These are phyloP conservation scores for Saccharomycopsis sp. DNA, from an alignment of 805 yeast genomes.

Conservation along the genomic window DNA sequence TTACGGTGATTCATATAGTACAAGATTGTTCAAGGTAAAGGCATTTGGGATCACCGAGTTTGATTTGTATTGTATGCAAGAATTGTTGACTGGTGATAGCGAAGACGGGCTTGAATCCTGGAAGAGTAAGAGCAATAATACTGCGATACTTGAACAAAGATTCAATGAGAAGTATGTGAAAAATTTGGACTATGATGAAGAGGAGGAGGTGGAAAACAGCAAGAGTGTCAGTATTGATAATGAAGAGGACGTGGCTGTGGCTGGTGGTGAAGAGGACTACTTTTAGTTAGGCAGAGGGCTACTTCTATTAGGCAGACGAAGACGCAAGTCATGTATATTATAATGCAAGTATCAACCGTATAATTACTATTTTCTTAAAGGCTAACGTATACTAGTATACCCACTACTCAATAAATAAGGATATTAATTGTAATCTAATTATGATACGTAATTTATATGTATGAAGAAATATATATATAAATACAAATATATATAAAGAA, in stretches of 20 bases:
- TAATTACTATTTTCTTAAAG: too few relatives aligned
- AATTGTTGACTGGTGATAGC: constrained; percentile 9
- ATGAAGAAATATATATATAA: too few relatives aligned
- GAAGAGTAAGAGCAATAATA: background rate
- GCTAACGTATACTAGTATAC: too few relatives aligned
- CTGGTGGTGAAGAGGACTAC: background rate
- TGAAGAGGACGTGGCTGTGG: too few relatives aligned
- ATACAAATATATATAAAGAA: background rate
- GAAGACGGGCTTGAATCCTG: background rate
- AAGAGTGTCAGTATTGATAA: background rate
- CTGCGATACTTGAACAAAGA: constrained; percentile 5
- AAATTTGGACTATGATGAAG: constrained; percentile 4
- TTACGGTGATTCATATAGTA: constrained; percentile 18
- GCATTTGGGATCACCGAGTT: constrained; percentile 20
- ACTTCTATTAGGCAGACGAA: background rate
- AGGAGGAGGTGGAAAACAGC: background rate
- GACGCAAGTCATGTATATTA: too few relatives aligned
- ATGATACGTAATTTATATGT: background rate
- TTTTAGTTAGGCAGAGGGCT: background rate
- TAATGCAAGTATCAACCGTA: too few relatives aligned
- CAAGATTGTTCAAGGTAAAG: constrained; percentile 19
- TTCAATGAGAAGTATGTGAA: constrained; percentile 16
- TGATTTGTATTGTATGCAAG: constrained; percentile 20
- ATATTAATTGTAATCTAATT: background rate
- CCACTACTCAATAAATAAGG: too few relatives aligned